These are phyloP conservation scores for Sclerotinia nivalis DNA, from an alignment of 2,329 filamentous ascomycete genomes.

Conservation along the genomic window DNA sequence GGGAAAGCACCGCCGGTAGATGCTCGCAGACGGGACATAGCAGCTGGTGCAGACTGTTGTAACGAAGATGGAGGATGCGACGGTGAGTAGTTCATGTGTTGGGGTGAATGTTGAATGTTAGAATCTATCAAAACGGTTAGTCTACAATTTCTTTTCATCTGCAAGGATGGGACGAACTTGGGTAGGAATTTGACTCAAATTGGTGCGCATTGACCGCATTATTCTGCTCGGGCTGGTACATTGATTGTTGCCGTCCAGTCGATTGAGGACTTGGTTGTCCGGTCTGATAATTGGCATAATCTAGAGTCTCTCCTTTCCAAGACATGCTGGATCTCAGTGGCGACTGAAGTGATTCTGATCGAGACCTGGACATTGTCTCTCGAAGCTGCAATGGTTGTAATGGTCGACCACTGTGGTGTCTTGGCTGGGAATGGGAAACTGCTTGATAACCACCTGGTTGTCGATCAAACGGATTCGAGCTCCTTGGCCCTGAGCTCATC, in stretches of 20 bases:
- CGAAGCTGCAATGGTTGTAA: constrained; percentile 60
- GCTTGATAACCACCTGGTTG: constrained; percentile 53
- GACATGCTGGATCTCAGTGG: constrained; percentile 61
- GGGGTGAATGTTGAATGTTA: constrained; percentile 50
- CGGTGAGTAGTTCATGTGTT: constrained; percentile 52
- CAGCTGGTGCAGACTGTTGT: constrained; percentile 48
- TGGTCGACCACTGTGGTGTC: constrained; percentile 50
- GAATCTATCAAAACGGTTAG: constrained; percentile 44
- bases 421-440: constrained; percentile 46
- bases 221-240: constrained; percentile 53
- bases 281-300: constrained; percentile 54
- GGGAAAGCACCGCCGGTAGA: constrained; percentile 50
- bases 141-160: constrained; percentile 32
- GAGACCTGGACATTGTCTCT: constrained; percentile 57
- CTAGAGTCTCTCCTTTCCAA: constrained; percentile 62
- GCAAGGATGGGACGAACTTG: constrained; percentile 45
- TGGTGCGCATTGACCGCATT: constrained; percentile 47
- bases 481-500: constrained; percentile 50
- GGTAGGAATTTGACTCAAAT: constrained; percentile 55
- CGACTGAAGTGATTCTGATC: constrained; percentile 60
- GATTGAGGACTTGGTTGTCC: constrained; percentile 50
- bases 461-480: constrained; percentile 55
- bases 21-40: constrained; percentile 50
- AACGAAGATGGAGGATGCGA: constrained; percentile 45
- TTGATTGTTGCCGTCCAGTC: constrained; percentile 49